Evolutionary conservation across 768 basidiomycete genomes (phyloP), one percentile per base, ranked within the genome.

Genomic region (Galerina marginata): DNA sequence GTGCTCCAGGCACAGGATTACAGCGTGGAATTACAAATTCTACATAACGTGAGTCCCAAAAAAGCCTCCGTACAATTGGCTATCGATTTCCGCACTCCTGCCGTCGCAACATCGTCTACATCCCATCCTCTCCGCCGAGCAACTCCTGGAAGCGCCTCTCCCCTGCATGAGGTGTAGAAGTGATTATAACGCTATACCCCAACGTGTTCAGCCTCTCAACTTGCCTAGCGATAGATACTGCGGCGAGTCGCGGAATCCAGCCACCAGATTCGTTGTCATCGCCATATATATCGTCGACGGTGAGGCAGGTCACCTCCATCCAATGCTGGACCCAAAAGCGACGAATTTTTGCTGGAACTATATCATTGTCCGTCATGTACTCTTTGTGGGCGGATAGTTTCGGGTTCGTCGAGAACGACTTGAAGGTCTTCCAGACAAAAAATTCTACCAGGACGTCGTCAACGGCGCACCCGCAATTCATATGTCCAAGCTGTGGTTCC

Each of bases 361-460:
- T 11, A 26, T 44, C 26, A 9, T 9, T 9, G 42, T 16, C 25
- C 5, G 25, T 6, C 25, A 56, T 45, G 9, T 29, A 16, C 12
- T 23, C 29, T 3, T 10, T 37, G n/a, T n/a, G n/a, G n/a, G n/a
- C n/a, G n/a, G n/a, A n/a, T 6, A 47, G 29, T 3, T 46, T 37
- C 6, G 29, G 16, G 16, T 56, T 29, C 15, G 55, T 29, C 6
- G 55, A 56, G 25, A 11, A 23, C 9, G 45, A n/a, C 10, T 20
- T 33, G 44, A 37, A 39, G 5, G 55, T 56, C 45, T 56, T 56
- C 44, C 44, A 56, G n/a, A 56, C 26, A 14, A n/a, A 48, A 23
- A 56, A 56, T 16, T 56, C 55, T 7, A 47, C 11, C 5, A 56
- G 45, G 15, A 46, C 45, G 45, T 56, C 55, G 16, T 56, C 55